Evolutionary conservation across 768 basidiomycete genomes (phyloP), one percentile per base, ranked within the genome.

Genomic region (Pleurotus salmoneostramineus): DNA sequence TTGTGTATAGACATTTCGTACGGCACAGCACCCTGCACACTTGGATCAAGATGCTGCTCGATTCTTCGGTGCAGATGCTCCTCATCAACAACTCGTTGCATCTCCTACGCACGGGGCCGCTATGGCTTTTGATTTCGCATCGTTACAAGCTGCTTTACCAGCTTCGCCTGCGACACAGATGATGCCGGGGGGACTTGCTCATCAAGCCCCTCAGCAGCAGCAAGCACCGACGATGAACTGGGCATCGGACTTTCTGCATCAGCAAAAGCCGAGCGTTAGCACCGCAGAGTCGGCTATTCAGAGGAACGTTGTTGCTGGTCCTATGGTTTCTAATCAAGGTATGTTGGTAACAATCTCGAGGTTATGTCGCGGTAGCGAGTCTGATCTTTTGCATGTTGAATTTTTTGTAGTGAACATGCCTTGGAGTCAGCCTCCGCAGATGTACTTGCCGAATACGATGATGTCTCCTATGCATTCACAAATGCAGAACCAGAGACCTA

Each of bases 41-140:
- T 69, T 81, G 54, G 81, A 81, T 59, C 81, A 85, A 68, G 90
- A 91, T 65, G 89, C 86, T 4, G 77, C 85, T 12, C 81, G 74
- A 43, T 93, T 93, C 75, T 91, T 92, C 68, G 74, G 78, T 56
- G 35, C 69, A 63, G 52, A 55, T 17, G 40, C 64, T 59, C 57
- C 70, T 57, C 57, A 69, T 46, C 63, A 69, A 17, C 65, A 74
- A 5, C 52, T 55, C 15, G 15, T 55, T 5, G 40, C 52, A 5
- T 75, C 77, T 34, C 62, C 76, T 34, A 47, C 74, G 21, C 21
- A 27, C n/a, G 58, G 70, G 1, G 72, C 72, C 21, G 61, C 74
- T 27, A 14, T 44, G 15, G 61, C 81, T 2, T 91, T 87, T 65
- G 85, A 91, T 63, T 65, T 91, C 4, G 76, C 82, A 50, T 74